Conservation (phyloP, 2,329 filamentous ascomycete species). For the Beauveria brongniartii region DNA sequence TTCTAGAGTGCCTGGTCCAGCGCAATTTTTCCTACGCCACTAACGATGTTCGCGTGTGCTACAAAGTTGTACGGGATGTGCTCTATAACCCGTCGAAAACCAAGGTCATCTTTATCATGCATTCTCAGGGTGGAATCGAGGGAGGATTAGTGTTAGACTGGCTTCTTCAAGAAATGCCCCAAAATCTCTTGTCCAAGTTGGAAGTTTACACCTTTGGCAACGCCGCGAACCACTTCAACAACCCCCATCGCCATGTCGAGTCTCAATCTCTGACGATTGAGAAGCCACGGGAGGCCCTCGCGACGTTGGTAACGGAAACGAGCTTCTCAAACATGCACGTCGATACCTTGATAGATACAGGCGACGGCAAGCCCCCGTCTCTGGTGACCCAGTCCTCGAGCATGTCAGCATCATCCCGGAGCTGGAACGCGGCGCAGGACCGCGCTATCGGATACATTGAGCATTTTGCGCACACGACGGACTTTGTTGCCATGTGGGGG, state of each 20-base stretch:
- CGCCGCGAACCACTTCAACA: conserved; percentile 76
- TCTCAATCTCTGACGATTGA: conserved; percentile 31
- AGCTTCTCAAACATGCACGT: conserved; percentile 20
- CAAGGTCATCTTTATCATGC: conserved; percentile 66
- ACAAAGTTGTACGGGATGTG: conserved; percentile 51
- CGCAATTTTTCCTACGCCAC: conserved; percentile 68
- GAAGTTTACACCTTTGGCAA: conserved; percentile 75
- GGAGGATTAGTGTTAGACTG: conserved; percentile 67
- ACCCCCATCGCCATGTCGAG: conserved; percentile 49
- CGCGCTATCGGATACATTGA: conserved; percentile 63
- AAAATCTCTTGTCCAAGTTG: conserved; percentile 56
- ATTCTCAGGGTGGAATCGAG: conserved; percentile 72
- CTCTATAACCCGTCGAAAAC: conserved; percentile 53
- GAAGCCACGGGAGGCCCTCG: conserved; percentile 27
- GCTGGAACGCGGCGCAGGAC: conserved; percentile 31
- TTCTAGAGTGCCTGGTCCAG: conserved; percentile 70
- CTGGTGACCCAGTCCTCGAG: conserved; percentile 19
- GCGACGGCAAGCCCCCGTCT: conserved; percentile 13
- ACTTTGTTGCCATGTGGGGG: conserved; percentile 69
- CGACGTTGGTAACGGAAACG: conserved; percentile 29
- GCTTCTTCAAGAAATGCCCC: conserved; percentile 63
- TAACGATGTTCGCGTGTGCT: conserved; percentile 55
- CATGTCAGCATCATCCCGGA: conserved; percentile 26
- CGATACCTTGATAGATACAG: conserved; percentile 16
- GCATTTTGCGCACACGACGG: conserved; percentile 67